A percentile compares a stretch with the other conserved stretches of the same genome.
These are phyloP conservation scores for Phyllosticta ampelicida DNA, from an alignment of 2,329 filamentous ascomycete species.

Conservation along the genomic window DNA sequence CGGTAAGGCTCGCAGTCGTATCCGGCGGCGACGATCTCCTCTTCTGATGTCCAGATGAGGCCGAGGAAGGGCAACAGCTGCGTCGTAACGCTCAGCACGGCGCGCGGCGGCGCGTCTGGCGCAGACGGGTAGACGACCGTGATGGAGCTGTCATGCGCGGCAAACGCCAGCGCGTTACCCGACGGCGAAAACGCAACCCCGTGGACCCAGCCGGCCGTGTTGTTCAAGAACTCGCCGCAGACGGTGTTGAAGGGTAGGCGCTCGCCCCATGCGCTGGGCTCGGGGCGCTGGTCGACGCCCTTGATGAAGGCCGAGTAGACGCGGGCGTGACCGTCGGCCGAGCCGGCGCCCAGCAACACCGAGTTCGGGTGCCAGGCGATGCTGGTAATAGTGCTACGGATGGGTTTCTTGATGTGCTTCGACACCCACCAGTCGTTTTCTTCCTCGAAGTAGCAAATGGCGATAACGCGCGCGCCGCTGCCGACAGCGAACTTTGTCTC, in stretches of 20 bases:
- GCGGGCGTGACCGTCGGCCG: constrained; percentile 91
- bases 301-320: constrained; percentile 97
- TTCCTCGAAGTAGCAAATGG: constrained; percentile 96
- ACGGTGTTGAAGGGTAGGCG: constrained; percentile 95
- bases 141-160: constrained; percentile 89
- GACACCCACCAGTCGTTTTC: constrained; percentile 99
- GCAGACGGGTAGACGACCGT: constrained; percentile 91
- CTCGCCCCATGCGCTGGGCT: constrained; percentile 87
- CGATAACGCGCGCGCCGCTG: constrained; percentile 88
- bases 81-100: constrained; percentile 82
- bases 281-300: constrained; percentile 75
- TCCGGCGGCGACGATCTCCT: constrained; percentile 89
- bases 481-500: constrained; percentile 97
- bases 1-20: constrained; percentile 85
- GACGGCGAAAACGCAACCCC: constrained; percentile 86
- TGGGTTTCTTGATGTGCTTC: constrained; percentile 98
- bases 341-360: constrained; percentile 85
- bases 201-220: constrained; percentile 94
- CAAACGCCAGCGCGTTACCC: constrained; percentile 87
- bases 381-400: constrained; percentile 90
- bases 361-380: constrained; percentile 97
- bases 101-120: constrained; percentile 79
- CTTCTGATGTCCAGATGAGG: constrained; percentile 82
- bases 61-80: constrained; percentile 88
- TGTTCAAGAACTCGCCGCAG: constrained; percentile 92